Evolutionary conservation across 768 basidiomycete species (phyloP).

Genomic region (Mycena sanguinolenta): DNA sequence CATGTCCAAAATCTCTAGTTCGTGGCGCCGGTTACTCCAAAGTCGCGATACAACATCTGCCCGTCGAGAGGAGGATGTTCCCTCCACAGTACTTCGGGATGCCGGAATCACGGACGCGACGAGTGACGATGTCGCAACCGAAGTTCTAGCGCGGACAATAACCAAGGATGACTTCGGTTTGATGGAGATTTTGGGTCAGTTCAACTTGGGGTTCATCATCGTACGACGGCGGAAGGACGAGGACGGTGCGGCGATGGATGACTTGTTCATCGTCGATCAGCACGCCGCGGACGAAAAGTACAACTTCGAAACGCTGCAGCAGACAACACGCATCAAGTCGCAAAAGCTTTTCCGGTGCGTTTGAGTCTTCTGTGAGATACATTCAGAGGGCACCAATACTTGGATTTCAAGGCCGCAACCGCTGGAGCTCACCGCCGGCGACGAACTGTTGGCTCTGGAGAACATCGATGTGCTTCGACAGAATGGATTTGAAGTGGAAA

Average conservation of each 20-base stretch:
- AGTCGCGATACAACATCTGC: not conserved
- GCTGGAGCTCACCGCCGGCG: slow-evolving; percentile 89
- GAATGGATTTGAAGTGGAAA: slow-evolving; percentile 90
- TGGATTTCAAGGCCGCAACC: slow-evolving; percentile 70
- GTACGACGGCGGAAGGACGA: slow-evolving; percentile 65
- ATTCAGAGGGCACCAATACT: not conserved
- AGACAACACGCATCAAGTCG: slow-evolving; percentile 89
- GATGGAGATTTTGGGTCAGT: slow-evolving; percentile 94
- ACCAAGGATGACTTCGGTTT: slow-evolving; percentile 85
- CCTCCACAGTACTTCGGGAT: slow-evolving; percentile 45
- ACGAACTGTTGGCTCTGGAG: slow-evolving; percentile 89
- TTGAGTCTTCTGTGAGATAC: not conserved
- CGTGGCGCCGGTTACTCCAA: slow-evolving; percentile 21
- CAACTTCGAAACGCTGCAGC: slow-evolving; percentile 95
- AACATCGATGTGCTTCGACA: slow-evolving; percentile 84
- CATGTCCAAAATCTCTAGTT: slow-evolving; percentile 40
- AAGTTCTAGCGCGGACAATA: slow-evolving; percentile 86
- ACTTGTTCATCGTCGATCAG: slow-evolving; percentile 97
- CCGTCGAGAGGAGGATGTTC: not conserved
- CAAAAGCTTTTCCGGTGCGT: slow-evolving; percentile 86
- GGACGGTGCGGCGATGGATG: slow-evolving; percentile 66
- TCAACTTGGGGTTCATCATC: slow-evolving; percentile 96
- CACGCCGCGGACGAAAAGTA: slow-evolving; percentile 99
- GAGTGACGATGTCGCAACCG: slow-evolving; percentile 68
- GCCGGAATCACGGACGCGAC: slow-evolving; percentile 53